These are phyloP conservation scores for Dunaliella sp. DNA, from an alignment of 139 green algal species.

Conservation along the genomic window DNA sequence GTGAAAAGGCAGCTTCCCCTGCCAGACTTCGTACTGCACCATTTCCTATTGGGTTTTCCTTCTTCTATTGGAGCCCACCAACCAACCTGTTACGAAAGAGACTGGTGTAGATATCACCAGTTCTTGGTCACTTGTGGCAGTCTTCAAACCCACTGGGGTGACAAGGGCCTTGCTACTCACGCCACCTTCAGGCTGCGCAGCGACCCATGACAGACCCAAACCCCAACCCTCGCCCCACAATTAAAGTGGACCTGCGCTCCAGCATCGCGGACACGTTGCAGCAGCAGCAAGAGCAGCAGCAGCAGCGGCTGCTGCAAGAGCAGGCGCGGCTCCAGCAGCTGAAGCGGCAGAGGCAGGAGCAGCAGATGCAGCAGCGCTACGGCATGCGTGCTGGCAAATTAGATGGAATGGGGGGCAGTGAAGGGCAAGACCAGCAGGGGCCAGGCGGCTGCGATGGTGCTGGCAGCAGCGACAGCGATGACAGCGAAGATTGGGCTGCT, in stretches of 20 bases:
- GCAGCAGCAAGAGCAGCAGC: neutral
- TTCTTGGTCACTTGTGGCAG: no score
- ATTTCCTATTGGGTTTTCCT: no score
- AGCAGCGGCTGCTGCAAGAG: neutral
- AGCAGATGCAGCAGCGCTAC: neutral
- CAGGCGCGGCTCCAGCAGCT: neutral
- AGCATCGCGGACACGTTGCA: neutral
- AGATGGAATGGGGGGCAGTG: neutral
- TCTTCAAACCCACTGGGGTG: no score
- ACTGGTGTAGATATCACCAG: no score
- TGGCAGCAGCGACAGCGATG: neutral
- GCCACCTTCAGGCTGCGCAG: no score
- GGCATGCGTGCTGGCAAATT: no score
- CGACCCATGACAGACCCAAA: neutral
- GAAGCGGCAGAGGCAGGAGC: neutral
- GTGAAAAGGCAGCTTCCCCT: no score
- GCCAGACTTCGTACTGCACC: no score
- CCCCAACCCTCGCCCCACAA: neutral
- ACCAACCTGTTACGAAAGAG: no score
- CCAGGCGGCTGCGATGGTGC: neutral
- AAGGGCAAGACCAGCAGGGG: neutral
- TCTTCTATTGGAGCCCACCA: no score
- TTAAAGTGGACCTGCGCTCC: neutral
- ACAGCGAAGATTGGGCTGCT: neutral
- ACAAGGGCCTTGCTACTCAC: no score